Base-by-base conservation (phyloP, 1,284 basidiomycete species). In the Naganishia cerealis region DNA sequence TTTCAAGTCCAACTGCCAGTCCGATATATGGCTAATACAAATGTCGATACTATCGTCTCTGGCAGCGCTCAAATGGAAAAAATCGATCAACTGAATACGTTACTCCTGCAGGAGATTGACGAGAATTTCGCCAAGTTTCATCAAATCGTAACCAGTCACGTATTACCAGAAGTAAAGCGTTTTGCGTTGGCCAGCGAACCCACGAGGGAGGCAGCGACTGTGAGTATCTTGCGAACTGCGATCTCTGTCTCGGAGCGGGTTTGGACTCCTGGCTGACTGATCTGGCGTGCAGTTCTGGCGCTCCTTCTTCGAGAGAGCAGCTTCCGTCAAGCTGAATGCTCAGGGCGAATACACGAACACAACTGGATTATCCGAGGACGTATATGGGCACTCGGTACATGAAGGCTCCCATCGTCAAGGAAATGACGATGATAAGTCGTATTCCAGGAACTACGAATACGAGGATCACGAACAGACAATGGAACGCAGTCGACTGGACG, bases 21-120 rank as follows among this genome's bases (percentile, higher is more conserved):
- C 3, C 3, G 24, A 55, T 18, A 52, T 46, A n/a, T 24, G 8
- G 16, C 61, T 36, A 15, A 33, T 24, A 29, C 48, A 5, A 26
- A 36, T n/a, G 1, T 42, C 26, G 43, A 48, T 8, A 13, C 26
- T 29, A 10, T 26, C 26, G 13, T 26, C 4, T 39, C n/a, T 39
- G 36, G 12, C 50, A 58, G 55, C 26, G 56, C 75, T 24, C 79
- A 82, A 69, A 89, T 94, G 67, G 92, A 96, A 77, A 92, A 94
- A 81, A 91, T 96, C 70, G 94, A 97, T 80, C 94, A 95, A 78
- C 85, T 95, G 73, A 96, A 96, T 74, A 96, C 94, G 1, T 84
- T 95, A 58, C 78, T 81, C 36, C 72, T 80, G 7, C 82, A 96
- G 87, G 91, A 94, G 76, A 90, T 95, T 74, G 94, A 97, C 76